phyloP scores from a whole-genome alignment of 805 yeast genomes.

The Candida broadrunensis region DNA sequence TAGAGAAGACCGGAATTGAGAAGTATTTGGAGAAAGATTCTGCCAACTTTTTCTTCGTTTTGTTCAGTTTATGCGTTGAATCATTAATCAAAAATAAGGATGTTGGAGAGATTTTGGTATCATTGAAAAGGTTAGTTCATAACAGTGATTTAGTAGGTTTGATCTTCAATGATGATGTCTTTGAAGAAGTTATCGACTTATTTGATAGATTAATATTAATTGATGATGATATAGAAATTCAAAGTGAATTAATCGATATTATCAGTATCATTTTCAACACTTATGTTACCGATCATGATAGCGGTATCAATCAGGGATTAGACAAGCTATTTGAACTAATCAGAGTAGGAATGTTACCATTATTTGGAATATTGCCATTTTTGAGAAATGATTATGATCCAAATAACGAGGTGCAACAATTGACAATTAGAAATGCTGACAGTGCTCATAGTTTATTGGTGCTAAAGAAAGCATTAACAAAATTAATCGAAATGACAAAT shows the following conservation, averaged over 20 bases:
- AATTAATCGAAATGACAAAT: conserved; percentile 60
- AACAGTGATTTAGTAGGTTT: conserved; percentile 55
- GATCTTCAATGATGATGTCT: conserved; percentile 63
- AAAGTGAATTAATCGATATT: conserved; percentile 46
- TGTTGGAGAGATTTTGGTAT: conserved; percentile 49
- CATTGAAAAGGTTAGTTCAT: conserved; percentile 48
- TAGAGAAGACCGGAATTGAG: conserved; percentile 50
- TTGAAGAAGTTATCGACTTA: conserved; percentile 72
- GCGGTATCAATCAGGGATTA: conserved; percentile 49
- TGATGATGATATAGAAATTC: conserved; percentile 60
- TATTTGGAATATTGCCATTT: conserved; percentile 60
- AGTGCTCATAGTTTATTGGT: conserved; percentile 38
- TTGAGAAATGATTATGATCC: conserved; percentile 45
- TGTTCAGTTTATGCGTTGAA: conserved; percentile 83
- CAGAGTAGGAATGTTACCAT: conserved; percentile 62
- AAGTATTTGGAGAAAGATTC: conserved; percentile 51
- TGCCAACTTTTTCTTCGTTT: conserved; percentile 67
- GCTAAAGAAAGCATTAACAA: conserved; percentile 47
- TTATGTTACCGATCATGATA: conserved; percentile 31
- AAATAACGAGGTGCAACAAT: conserved; percentile 19
- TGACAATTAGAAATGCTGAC: conserved; percentile 25
- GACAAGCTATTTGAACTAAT: conserved; percentile 82
- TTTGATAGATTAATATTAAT: conserved; percentile 69
- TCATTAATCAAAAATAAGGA: conserved; percentile 51
- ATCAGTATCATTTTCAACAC: conserved; percentile 27